Conservation (phyloP, 148 eudicot species). For the Bassia scoparia region DNA sequence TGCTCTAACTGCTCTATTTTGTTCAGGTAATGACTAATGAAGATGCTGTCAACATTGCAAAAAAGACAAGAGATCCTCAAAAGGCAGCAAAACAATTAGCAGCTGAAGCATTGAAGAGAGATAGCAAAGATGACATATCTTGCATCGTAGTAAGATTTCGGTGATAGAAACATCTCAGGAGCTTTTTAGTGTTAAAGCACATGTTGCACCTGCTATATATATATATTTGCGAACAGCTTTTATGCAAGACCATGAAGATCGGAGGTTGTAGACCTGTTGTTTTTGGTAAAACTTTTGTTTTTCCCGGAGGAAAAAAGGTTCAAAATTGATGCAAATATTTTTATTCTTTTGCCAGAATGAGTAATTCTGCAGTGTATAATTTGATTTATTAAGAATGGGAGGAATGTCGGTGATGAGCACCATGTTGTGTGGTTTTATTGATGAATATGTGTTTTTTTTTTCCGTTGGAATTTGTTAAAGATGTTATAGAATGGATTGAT, state of each 20-base stretch:
- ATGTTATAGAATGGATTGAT: slow-evolving; percentile 8
- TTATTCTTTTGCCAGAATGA: slow-evolving; percentile 10
- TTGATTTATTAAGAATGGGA: slow-evolving; percentile 11
- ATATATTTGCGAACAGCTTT: slow-evolving; percentile 8
- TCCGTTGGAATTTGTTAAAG: slow-evolving; percentile 1
- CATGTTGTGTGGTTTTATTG: slow-evolving; percentile 5
- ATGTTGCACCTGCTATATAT: not conserved
- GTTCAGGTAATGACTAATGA: slow-evolving; percentile 66
- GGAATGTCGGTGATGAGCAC: slow-evolving; percentile 1
- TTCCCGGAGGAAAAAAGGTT: not conserved
- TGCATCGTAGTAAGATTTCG: slow-evolving; percentile 62
- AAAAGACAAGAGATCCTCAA: slow-evolving; percentile 49
- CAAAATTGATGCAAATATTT: not conserved
- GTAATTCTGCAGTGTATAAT: slow-evolving; percentile 22
- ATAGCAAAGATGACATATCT: slow-evolving; percentile 74
- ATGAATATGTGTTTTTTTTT: not conserved
- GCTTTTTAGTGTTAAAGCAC: not conserved
- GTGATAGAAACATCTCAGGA: slow-evolving; percentile 22
- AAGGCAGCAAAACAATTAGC: slow-evolving; percentile 71
- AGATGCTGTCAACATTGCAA: slow-evolving; percentile 70
- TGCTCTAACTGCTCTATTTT: not conserved
- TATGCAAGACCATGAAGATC: not conserved
- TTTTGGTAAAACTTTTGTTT: not conserved
- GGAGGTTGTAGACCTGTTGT: not conserved
- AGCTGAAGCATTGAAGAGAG: slow-evolving; percentile 55